These are phyloP conservation scores for Gnomoniopsis smithogilvyi DNA, from an alignment of 2,329 filamentous ascomycete genomes.

Conservation along the genomic window DNA sequence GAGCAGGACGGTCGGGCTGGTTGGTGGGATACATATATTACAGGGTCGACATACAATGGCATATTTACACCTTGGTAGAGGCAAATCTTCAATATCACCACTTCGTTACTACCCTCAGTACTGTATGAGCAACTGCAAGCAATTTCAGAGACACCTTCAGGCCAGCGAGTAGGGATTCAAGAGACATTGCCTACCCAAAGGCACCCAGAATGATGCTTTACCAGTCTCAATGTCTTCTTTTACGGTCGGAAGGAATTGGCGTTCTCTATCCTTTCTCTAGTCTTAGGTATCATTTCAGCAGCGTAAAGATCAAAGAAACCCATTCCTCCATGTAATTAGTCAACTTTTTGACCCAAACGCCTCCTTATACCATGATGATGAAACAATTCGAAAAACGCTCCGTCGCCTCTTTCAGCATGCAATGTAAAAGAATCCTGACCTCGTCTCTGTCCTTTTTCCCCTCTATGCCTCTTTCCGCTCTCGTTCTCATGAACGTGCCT, in stretches of 20 bases:
- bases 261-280: not conserved
- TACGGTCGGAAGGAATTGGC: not conserved
- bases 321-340: not conserved
- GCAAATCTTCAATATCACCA: not conserved
- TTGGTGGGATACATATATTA: slow-evolving; percentile 3
- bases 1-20: not conserved
- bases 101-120: not conserved
- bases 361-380: slow-evolving; percentile 7
- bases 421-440: not conserved
- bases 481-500: slow-evolving; percentile 6
- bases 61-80: not conserved
- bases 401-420: not conserved
- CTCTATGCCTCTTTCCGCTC: not conserved
- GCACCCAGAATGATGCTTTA: too few species aligned
- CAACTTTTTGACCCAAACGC: slow-evolving; percentile 10
- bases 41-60: not conserved
- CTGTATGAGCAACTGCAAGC: not conserved
- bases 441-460: not conserved
- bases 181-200: too few species aligned
- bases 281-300: slow-evolving; percentile 16
- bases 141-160: too few species aligned
- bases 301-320: not conserved
- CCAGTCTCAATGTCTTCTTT: too few species aligned
- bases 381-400: not conserved
- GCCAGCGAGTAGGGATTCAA: too few species aligned